phyloP scores from a whole-genome alignment of 2,329 filamentous ascomycete genomes.

The Ambrosiella cleistominuta region DNA sequence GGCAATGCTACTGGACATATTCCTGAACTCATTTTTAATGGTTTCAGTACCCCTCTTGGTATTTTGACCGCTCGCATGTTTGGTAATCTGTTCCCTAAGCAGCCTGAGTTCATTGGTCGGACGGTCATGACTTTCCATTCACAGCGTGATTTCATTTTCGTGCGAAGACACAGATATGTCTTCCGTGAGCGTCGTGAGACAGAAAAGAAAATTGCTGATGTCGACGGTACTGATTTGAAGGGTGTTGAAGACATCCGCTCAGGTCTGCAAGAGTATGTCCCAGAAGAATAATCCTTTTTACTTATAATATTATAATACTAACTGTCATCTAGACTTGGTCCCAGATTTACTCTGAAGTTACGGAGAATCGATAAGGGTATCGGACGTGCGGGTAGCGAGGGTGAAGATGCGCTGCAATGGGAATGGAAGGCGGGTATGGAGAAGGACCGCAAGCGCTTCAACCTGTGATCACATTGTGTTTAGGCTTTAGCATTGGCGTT shows the following conservation, averaged over 20 bases:
- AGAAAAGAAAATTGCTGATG: slow-evolving; percentile 69
- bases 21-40: slow-evolving; percentile 80
- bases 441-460: slow-evolving; percentile 84
- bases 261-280: slow-evolving; percentile 56
- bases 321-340: slow-evolving; percentile 34
- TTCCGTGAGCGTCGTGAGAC: slow-evolving; percentile 76
- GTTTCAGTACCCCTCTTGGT: slow-evolving; percentile 86
- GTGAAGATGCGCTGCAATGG: slow-evolving; percentile 71
- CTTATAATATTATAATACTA: neutral
- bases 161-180: slow-evolving; percentile 76
- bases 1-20: slow-evolving; percentile 77
- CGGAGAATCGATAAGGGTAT: slow-evolving; percentile 84
- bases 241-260: slow-evolving; percentile 75
- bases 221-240: slow-evolving; percentile 67
- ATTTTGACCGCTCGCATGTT: slow-evolving; percentile 76
- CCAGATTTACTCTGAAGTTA: slow-evolving; percentile 59
- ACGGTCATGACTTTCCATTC: slow-evolving; percentile 90
- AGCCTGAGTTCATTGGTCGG: slow-evolving; percentile 67
- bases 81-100: slow-evolving; percentile 40
- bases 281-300: neutral
- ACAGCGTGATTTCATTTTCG: slow-evolving; percentile 90
- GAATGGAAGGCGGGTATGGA: slow-evolving; percentile 94
- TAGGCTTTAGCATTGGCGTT: slow-evolving; percentile 9
- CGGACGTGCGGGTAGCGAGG: slow-evolving; percentile 45
- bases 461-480: slow-evolving; percentile 38